A percentile compares a stretch with the other conserved stretches of the same genome.
These are phyloP conservation scores for Lasiosphaeria miniovina DNA, from an alignment of 495 filamentous ascomycete species.

Conservation along the genomic window DNA sequence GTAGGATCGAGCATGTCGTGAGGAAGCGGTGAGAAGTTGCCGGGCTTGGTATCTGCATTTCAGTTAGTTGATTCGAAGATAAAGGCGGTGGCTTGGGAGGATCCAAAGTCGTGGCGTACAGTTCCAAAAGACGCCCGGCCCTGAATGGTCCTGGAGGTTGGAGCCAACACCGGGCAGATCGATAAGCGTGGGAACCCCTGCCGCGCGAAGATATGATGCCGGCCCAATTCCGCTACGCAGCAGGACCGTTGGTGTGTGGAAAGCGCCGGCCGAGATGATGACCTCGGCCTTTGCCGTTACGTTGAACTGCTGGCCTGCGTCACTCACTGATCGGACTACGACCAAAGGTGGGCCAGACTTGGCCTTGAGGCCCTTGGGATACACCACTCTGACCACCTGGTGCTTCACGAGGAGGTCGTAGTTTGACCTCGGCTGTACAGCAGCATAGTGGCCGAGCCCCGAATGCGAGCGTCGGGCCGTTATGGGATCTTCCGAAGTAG, in stretches of 20 bases:
- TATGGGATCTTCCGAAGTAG: constrained; percentile 27
- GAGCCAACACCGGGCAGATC: constrained; percentile 18
- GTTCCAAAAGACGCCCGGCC: constrained; percentile 2
- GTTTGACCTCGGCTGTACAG: constrained; percentile 29
- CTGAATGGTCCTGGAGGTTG: constrained; percentile 16
- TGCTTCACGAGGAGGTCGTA: constrained; percentile 33
- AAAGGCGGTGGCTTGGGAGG: neutral
- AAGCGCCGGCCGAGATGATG: constrained; percentile 15
- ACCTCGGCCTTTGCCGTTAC: constrained; percentile 19
- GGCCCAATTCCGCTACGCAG: constrained; percentile 16
- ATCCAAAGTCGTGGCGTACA: constrained; percentile 1
- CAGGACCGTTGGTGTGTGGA: constrained; percentile 15
- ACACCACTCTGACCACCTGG: constrained; percentile 23
- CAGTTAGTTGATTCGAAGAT: neutral
- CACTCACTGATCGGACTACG: constrained; percentile 17
- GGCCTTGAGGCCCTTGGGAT: constrained; percentile 4
- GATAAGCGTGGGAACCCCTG: constrained; percentile 4
- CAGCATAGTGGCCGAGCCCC: constrained; percentile 35
- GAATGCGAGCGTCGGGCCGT: constrained; percentile 35
- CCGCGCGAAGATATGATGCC: neutral
- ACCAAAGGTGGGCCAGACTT: constrained; percentile 16
- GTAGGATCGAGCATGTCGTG: constrained; percentile 5
- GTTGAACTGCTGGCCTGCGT: constrained; percentile 9
- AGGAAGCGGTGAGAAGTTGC: neutral
- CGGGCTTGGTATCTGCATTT: constrained; percentile 2